Evolutionary conservation across 139 green algal species (phyloP), one percentile per base, ranked within the genome.

Genomic region (Penium margaritaceum): DNA sequence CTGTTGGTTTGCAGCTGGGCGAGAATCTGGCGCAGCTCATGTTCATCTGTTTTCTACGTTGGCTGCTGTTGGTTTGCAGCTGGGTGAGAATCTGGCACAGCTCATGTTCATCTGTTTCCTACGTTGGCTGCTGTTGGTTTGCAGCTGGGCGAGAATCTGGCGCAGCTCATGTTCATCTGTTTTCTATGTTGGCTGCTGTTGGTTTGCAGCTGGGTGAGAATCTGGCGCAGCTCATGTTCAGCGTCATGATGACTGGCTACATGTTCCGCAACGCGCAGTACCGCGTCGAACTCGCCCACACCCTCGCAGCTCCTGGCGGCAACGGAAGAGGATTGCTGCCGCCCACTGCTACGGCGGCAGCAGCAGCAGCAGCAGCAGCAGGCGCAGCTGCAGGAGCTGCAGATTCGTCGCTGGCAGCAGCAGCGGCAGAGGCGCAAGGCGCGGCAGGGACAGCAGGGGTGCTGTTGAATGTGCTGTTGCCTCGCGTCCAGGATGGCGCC

Each of bases 141-240:
- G 51, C 64, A 82, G 75, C 76, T 88, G 34, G 88, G 83, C 0
- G 89, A 96, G 33, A 90, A 89, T 67, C 75, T 96, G 41, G 87
- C 89, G 21, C 86, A 95, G 75, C 85, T 96, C 1, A 91, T 96
- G 85, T 88, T 87, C 70, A 90, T 63, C 39, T n/a, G n/a, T n/a
- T n/a, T n/a, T n/a, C n/a, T n/a, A n/a, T n/a, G n/a, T n/a, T n/a
- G n/a, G n/a, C 66, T 72, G 5, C n/a, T 51, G 41, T 21, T 51
- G 41, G 41, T 51, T 51, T 51, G 21, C 64, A 84, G 75, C 76
- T 87, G n/a, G 88, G 83, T 0, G 90, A 96, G 33, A 90, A 89
- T 70, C 75, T 96, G 37, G 87, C 90, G 24, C 86, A 95, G 75
- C 85, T 96, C 0, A 92, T 96, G 85, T 89, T 87, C 70, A 90